Base-by-base conservation (phyloP, 768 basidiomycete species). In the Phallus indusiatus region DNA sequence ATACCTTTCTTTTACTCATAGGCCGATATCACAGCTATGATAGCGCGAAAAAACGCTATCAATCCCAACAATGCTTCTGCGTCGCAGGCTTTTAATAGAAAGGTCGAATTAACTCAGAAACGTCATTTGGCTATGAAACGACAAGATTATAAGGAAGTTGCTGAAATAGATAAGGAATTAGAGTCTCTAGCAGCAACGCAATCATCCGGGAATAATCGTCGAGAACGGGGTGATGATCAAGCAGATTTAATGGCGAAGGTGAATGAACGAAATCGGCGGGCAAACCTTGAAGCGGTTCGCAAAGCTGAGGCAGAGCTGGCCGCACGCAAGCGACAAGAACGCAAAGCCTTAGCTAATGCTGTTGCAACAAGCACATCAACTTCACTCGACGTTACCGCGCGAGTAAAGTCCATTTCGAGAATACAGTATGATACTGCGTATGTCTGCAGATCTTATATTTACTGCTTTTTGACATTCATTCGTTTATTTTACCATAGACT, bases 191-290 rank as follows among this genome's bases (percentile, higher is more conserved):
- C 60, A 1, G 67, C 69, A 24, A 5, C 64, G 60, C 16, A 56
- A 61, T 8, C 60, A 66, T 2, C 35, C 53, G 21, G 50, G 33
- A 36, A 42, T 60, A 52, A 35, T 51, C 10, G 64, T 64, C 20
- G 63, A 57, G 20, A 65, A 63, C 24, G 62, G 62, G 47, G 17
- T 35, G 64, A 63, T 61, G 53, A 54, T 28, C 65, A 66, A 37
- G 71, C 70, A 11, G 81, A 89, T 62, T 72, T 81, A 67, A 77
- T 95, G 22, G 82, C 88, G 16, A 82, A 75, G 67, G 84, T 98
- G 56, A 97, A 95, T 68, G 91, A 94, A 72, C 82, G 92, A 58
- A 97, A 97, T 70, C 80, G 89, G 58, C 86, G 81, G 68, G 85
- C 86, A 33, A 95, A 95, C 59, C 63, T 83, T 64, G 95, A 94